Conservation (phyloP, 1,284 basidiomycete genomes). For the Malassezia dermatis region DNA sequence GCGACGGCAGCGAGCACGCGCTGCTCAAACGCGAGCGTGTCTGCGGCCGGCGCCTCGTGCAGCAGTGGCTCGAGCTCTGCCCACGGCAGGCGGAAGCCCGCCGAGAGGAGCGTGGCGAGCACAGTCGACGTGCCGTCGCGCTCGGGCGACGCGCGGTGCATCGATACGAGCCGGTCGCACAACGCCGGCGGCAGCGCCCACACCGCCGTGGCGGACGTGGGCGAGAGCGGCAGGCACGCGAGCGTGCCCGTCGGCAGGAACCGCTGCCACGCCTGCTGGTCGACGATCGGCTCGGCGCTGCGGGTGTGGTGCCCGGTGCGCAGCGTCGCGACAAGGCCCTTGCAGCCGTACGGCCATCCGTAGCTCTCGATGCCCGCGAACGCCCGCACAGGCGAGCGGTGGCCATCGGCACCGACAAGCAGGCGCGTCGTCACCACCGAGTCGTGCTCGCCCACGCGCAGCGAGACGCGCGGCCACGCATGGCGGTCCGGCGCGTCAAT, state of each 20-base stretch:
- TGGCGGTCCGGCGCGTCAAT: constrained; percentile 52
- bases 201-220: constrained; percentile 72
- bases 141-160: constrained; percentile 50
- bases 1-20: constrained; percentile 21
- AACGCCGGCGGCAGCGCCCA: constrained; percentile 81
- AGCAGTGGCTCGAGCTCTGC: constrained; percentile 63
- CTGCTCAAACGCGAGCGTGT: constrained; percentile 26
- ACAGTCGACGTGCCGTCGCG: constrained; percentile 48
- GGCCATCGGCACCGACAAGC: constrained; percentile 87
- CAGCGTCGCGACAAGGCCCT: constrained; percentile 83
- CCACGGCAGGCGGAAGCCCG: constrained; percentile 77
- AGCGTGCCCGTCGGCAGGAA: constrained; percentile 93
- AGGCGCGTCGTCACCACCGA: constrained; percentile 17
- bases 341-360: constrained; percentile 83
- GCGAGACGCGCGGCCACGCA: constrained; percentile 24
- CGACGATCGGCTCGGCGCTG: constrained; percentile 22
- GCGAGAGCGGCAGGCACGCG: constrained; percentile 59
- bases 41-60: constrained; percentile 42
- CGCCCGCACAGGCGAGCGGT: constrained; percentile 80
- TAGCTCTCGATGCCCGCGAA: constrained; percentile 78
- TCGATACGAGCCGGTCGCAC: constrained; percentile 62
- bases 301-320: constrained; percentile 18
- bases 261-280: constrained; percentile 71
- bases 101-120: constrained; percentile 70
- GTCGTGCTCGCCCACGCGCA: not conserved